Base-by-base conservation (phyloP, 2,329 filamentous ascomycete species). In the Calonectria multiphialidica region DNA sequence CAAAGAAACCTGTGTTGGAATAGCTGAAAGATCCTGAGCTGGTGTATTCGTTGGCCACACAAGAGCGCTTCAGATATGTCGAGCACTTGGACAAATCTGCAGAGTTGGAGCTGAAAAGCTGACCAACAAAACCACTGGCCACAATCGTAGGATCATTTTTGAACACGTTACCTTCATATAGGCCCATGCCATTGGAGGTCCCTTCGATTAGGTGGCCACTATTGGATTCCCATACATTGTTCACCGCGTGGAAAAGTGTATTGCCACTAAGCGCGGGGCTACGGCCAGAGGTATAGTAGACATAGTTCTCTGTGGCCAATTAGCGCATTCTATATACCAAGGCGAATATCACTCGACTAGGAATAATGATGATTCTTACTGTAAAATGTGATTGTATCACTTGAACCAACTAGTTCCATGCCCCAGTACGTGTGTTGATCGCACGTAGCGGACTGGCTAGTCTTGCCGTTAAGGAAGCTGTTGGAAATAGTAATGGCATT, bases 231-330 rank as follows among this genome's bases (percentile, higher is more conserved):
- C 35, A 61, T 15, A 61, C 55, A 28, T 61, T 61, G 35, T 61
- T 61, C 8, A 61, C 55, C 15, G 55, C 55, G 15, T 61, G 55
- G 35, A 61, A 61, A 13, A 61, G 55, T 28, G 55, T 61, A 21
- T 40, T 61, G 35, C 55, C 55, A 44, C 55, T 61, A 13, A 61
- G 55, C 13, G 55, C 55, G 23, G 55, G 55, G 8, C 55, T 61
- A 35, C 55, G 55, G 55, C 55, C 55, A 8, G 55, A 61, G 9
- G 55, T 61, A n/a, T 61, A 61, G 35, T 61, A 61, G 55, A 61
- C 55, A 15, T 61, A 61, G 21, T 61, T 61, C 23, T 61, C 55
- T 61, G 55, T 9, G 5, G 42, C 23, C 9, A 13, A 7, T 42
- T 61, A 61, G 55, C 6, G 5, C 10, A 5, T 35, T 8, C 16